Conservation (phyloP, 2,329 filamentous ascomycete species). For the Lachnellula occidentalis region DNA sequence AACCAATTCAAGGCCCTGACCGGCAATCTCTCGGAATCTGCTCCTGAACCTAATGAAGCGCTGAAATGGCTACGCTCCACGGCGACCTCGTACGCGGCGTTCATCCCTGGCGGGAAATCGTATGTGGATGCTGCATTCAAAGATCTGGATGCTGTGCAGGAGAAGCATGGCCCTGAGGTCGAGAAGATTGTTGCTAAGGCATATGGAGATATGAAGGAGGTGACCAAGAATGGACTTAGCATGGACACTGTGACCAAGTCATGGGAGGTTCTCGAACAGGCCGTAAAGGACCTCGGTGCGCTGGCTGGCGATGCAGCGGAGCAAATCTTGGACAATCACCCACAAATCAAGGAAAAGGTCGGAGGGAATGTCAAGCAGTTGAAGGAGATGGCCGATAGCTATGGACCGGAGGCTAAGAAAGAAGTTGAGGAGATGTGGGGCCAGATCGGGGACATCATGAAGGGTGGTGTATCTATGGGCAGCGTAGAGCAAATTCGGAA, state of each 20-base stretch:
- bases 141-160: conserved; percentile 62
- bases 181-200: conserved; percentile 62
- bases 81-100: conserved; percentile 62
- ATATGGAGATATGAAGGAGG: conserved; percentile 60
- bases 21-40: conserved; percentile 28
- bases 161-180: conserved; percentile 64
- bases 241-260: conserved; percentile 56
- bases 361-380: conserved; percentile 63
- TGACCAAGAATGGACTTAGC: conserved; percentile 55
- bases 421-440: conserved; percentile 67
- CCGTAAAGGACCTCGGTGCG: conserved; percentile 52
- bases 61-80: conserved; percentile 60
- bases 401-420: conserved; percentile 73
- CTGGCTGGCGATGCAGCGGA: conserved; percentile 57
- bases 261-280: conserved; percentile 57
- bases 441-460: conserved; percentile 58
- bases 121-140: conserved; percentile 67
- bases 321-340: conserved; percentile 69
- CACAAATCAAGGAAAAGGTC: conserved; percentile 65
- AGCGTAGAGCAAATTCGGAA: conserved; percentile 51
- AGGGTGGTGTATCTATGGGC: conserved; percentile 51
- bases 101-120: conserved; percentile 63
- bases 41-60: conserved; percentile 62
- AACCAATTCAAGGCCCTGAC: conserved; percentile 52
- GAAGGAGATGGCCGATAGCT: conserved; percentile 62